phyloP scores from a whole-genome alignment of 257 asterid species.

The Solanum tacnaense region DNA sequence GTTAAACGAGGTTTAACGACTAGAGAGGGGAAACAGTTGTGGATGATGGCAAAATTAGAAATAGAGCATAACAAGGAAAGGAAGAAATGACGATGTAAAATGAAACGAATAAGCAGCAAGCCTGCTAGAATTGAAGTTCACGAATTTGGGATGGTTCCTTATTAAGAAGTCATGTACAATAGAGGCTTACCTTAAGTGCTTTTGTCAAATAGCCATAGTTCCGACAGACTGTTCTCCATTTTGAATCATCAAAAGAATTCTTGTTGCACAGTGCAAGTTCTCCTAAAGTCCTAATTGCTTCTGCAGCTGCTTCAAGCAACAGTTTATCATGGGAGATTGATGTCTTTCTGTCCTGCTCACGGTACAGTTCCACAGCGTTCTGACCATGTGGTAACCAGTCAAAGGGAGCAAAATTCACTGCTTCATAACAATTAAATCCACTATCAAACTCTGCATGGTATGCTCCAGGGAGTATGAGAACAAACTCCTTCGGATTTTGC shows the following conservation, averaged over 20 bases:
- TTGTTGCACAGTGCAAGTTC: slow-evolving; percentile 16
- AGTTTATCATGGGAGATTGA: slow-evolving; percentile 65
- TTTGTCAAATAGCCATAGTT: slow-evolving; percentile 50
- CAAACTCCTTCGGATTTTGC: slow-evolving; percentile 58
- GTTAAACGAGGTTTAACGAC: neutral
- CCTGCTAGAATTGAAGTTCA: neutral
- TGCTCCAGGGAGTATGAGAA: slow-evolving; percentile 63
- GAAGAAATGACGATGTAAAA: neutral
- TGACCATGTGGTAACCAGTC: slow-evolving; percentile 87
- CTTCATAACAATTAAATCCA: slow-evolving; percentile 76
- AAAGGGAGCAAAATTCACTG: slow-evolving; percentile 64
- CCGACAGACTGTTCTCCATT: slow-evolving; percentile 35
- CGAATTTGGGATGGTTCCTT: neutral
- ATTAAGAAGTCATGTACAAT: neutral
- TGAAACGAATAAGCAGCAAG: neutral
- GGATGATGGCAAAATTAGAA: neutral
- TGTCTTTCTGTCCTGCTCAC: slow-evolving; percentile 40
- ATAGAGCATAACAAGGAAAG: neutral
- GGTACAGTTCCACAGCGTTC: slow-evolving; percentile 40
- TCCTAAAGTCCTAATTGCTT: slow-evolving; percentile 45
- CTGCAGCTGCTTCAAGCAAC: slow-evolving; percentile 60
- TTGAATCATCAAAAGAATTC: slow-evolving; percentile 5
- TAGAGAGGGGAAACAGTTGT: neutral
- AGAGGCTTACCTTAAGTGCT: slow-evolving; percentile 49
- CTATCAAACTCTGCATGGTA: slow-evolving; percentile 56